Evolutionary conservation across 106 monocot species (phyloP), one percentile per base, ranked within the genome.

Genomic region (Dendrobium catenatum): DNA sequence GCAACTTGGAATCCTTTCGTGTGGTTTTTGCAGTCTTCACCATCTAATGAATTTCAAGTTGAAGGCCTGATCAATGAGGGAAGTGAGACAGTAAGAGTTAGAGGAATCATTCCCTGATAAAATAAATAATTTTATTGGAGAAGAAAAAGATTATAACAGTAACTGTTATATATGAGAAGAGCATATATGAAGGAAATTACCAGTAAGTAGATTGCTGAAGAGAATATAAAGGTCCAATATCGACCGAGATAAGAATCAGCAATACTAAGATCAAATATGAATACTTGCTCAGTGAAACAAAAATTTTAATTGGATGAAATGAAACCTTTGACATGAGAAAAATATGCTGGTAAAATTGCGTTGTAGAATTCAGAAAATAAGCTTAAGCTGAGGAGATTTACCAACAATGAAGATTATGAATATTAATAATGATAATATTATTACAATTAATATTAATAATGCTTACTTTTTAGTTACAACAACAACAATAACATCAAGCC

Each of bases 241-340:
- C 78, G 81, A 22, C 84, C 81, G 48, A 87, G 82, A 46, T 79
- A 66, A 7, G 87, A 81, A 54, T 87, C 87, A 43, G 87, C 90
- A 33, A 90, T 41, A 61, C 81, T 27, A 27, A 27, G 8, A 42
- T 9, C 4, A 41, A 31, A 41, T 15, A 37, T 31, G 11, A 37
- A 37, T 37, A 37, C 1, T 37, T 37, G 37, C 37, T 37, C 37
- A 37, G 37, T 37, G 27, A 27, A 27, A 27, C 27, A 27, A 27
- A 27, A 27, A 27, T 27, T 27, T 27, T 27, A 27, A 27, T 27
- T 27, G 0, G 27, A 27, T 27, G 27, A 27, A 27, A 27, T 27
- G 27, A 27, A 27, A 0, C 27, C 27, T 27, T 27, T 27, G 0
- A 27, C 27, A 27, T 27, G 27, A 27, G 27, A 27, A 27, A 27